A percentile compares a stretch with the other conserved stretches of the same genome.
These are phyloP conservation scores for Quercus wislizeni DNA, from an alignment of 306 rosid species.

Conservation along the genomic window DNA sequence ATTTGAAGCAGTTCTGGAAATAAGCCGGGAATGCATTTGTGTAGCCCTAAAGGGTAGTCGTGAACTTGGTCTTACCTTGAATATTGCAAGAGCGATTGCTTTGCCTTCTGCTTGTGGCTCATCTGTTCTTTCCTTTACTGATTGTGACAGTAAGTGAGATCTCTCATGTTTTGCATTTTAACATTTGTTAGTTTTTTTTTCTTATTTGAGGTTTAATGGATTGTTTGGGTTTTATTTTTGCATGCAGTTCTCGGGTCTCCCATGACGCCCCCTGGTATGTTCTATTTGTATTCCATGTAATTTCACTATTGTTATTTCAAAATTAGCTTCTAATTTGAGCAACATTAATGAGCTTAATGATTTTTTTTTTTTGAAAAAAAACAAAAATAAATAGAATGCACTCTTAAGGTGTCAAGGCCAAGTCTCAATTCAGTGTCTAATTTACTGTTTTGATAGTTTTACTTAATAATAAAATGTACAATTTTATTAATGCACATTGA, in stretches of 20 bases:
- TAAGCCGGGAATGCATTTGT: constrained; percentile 4
- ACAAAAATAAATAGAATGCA: too few species aligned
- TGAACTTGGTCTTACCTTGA: constrained; percentile 3
- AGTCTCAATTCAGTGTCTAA: too few species aligned
- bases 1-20: neutral
- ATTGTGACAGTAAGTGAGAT: constrained; percentile 17
- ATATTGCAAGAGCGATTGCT: constrained; percentile 5
- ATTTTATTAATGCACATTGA: too few species aligned
- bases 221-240: neutral
- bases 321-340: too few species aligned
- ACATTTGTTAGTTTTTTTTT: neutral
- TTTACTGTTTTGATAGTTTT: too few species aligned
- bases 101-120: constrained; percentile 15
- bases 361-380: too few species aligned
- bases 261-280: neutral
- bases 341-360: too few species aligned
- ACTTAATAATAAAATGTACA: too few species aligned
- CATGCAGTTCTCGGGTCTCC: neutral
- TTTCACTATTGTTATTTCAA: too few species aligned
- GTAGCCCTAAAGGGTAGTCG: neutral
- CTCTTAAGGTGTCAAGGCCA: too few species aligned
- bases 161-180: neutral
- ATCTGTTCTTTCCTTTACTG: neutral
- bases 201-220: neutral
- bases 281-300: neutral